These are phyloP conservation scores for Suillus subaureus DNA, from an alignment of 768 basidiomycete genomes.

Conservation along the genomic window DNA sequence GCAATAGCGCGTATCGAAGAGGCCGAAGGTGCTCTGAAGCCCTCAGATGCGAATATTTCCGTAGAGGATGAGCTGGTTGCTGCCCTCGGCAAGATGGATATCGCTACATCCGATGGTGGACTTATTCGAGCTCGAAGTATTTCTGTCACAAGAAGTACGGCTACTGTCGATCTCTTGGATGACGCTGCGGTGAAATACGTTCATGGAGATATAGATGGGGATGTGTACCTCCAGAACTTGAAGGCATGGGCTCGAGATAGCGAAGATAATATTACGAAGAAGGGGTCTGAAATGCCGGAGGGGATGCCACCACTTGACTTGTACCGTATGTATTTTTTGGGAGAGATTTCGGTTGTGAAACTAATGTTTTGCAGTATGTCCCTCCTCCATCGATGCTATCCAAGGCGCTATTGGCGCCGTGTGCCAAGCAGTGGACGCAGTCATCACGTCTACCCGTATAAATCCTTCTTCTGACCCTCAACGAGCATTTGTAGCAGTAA, in stretches of 20 bases:
- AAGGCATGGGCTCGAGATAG: constrained; percentile 62
- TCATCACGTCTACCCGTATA: constrained; percentile 39
- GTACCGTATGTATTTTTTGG: constrained; percentile 57
- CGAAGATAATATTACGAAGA: constrained; percentile 57
- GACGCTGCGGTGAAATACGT: constrained; percentile 71
- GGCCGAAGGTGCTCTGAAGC: background rate
- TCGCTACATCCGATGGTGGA: constrained; percentile 31
- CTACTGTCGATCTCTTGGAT: constrained; percentile 55
- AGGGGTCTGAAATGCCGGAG: constrained; percentile 75
- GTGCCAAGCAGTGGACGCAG: constrained; percentile 83
- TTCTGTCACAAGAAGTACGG: constrained; percentile 50
- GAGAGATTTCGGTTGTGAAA: background rate
- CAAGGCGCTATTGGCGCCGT: constrained; percentile 82
- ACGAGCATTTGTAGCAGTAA: constrained; percentile 78
- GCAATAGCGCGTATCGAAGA: constrained; percentile 74
- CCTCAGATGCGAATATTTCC: background rate
- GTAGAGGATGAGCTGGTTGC: constrained; percentile 45
- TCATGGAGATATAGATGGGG: constrained; percentile 69
- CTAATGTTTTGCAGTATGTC: constrained; percentile 58
- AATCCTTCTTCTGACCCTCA: constrained; percentile 26
- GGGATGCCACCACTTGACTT: constrained; percentile 77
- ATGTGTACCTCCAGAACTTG: constrained; percentile 68
- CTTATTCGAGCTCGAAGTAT: constrained; percentile 22
- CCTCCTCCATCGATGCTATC: constrained; percentile 73
- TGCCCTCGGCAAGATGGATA: constrained; percentile 48